Percentiles rank a stretch among this genome's conserved stretches.
phyloP scores from a whole-genome alignment of 345 rosid species.

The Gossypium australe region DNA sequence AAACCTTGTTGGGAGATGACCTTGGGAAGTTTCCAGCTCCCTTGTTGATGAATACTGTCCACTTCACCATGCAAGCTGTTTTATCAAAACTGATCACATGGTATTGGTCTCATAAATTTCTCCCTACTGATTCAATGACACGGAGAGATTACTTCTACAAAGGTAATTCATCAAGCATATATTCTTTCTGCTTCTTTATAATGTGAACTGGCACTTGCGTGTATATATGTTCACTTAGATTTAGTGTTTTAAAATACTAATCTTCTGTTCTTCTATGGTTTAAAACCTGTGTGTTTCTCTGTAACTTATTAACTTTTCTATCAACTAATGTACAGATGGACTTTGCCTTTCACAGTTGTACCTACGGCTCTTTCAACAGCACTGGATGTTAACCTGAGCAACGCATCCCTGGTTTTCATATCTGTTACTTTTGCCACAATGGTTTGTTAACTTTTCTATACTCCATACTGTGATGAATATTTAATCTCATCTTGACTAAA shows the following conservation, averaged over 20 bases:
- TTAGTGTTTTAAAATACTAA: background rate
- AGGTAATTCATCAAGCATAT: constrained; percentile 41
- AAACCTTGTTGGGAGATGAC: constrained; percentile 92
- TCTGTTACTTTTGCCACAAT: constrained; percentile 98
- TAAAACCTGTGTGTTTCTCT: background rate
- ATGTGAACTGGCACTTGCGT: background rate
- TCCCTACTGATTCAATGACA: constrained; percentile 56
- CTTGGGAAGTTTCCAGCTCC: constrained; percentile 98
- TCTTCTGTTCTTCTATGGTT: constrained; percentile 6
- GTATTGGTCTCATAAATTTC: constrained; percentile 80
- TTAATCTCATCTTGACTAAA: background rate
- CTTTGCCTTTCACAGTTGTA: constrained; percentile 95
- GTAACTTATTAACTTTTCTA: constrained; percentile 42
- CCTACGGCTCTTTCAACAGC: constrained; percentile 98
- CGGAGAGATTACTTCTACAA: constrained; percentile 78
- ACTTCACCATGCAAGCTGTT: constrained; percentile 90
- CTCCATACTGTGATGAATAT: background rate
- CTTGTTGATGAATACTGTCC: constrained; percentile 87
- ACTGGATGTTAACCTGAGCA: constrained; percentile 92
- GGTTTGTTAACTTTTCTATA: constrained; percentile 47
- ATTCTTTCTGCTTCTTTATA: constrained; percentile 1
- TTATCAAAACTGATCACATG: constrained; percentile 69
- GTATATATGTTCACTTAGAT: background rate
- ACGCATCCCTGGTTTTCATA: constrained; percentile 94
- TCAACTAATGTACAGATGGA: constrained; percentile 83